These are phyloP conservation scores for Peniophora sp. DNA, from an alignment of 1,284 basidiomycete species.

Conservation along the genomic window DNA sequence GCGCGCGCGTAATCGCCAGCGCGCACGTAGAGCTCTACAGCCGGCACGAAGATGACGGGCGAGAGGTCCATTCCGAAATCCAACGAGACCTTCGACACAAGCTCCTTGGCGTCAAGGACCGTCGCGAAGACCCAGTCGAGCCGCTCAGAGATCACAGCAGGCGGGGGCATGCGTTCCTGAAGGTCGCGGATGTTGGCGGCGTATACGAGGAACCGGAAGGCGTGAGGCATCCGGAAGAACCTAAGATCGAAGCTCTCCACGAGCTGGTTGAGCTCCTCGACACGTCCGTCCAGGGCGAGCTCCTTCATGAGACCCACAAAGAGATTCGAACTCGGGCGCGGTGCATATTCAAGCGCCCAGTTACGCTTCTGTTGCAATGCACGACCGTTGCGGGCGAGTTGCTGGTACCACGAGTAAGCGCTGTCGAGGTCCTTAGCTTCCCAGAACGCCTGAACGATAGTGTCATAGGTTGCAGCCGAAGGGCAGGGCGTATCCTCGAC, in stretches of 20 bases:
- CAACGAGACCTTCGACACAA: not conserved
- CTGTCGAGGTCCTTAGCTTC: constrained; percentile 50
- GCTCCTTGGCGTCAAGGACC: not conserved
- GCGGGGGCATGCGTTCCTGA: not conserved
- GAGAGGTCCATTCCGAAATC: not conserved
- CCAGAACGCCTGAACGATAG: constrained; percentile 65
- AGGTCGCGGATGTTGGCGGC: constrained; percentile 30
- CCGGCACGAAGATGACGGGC: not conserved
- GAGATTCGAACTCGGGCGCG: no score
- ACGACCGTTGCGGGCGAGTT: no score
- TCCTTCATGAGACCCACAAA: constrained; percentile 38
- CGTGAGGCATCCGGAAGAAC: constrained; percentile 20
- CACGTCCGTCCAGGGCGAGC: constrained; percentile 36
- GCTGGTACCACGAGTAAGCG: constrained; percentile 61
- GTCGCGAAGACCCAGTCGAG: not conserved
- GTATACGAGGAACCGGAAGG: constrained; percentile 25
- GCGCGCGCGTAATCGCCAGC: not conserved
- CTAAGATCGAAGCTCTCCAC: constrained; percentile 17
- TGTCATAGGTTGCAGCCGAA: constrained; percentile 53
- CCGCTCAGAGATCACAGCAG: not conserved
- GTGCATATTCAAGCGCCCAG: no score
- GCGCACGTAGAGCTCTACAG: not conserved
- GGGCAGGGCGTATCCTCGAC: constrained; percentile 46
- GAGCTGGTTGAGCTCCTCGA: constrained; percentile 50
- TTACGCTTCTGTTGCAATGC: no score